Evolutionary conservation across 352 stramenopile genomes (phyloP), one percentile per base, ranked within the genome.

Genomic region (Phytopythium sindhum): DNA sequence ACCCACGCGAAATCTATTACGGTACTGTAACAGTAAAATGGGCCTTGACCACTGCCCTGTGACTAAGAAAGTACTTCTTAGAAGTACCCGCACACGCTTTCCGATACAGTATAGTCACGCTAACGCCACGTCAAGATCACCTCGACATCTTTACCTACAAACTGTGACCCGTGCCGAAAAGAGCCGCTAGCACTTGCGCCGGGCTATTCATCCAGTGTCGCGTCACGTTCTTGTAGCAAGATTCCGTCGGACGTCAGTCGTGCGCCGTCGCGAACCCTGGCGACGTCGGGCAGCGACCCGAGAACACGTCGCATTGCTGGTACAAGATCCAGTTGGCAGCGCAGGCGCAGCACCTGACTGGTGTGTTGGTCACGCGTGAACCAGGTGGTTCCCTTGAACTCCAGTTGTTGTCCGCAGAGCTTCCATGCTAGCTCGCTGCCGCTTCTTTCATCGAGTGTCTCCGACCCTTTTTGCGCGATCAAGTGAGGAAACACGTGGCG

Each of bases 371-470:
- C 53, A 11, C 73, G 78, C 28, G 73, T 60, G 42, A 80, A 77
- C 14, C 68, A 44, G 14, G 73, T 60, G 0, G 62, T 67, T 58
- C 60, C 71, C 37, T 71, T 71, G 51, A 73, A 72, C 15, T 70
- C 58, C 10, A 80, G 21, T 17, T 57, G 69, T 55, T 73, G 69
- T 7, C 65, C 73, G 1, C 77, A 66, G 11, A 80, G 60, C 21
- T 31, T 24, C 51, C 61, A 51, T 24, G 19, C 1, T 61, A 78
- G 48, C 69, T 69, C 60, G 71, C 67, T 33, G 19, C 23, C 76
- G 51, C 26, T 26, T 15, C 28, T 31, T 23, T 8, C 17, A 45
- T 45, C 39, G 39, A 12, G 4, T 8, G 2, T 45, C 1, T 45
- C 39, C 19, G 15, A 10, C 0, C 37, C 11, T 42, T 12, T 42